These are phyloP conservation scores for Hyaloperonospora brassicae DNA, from an alignment of 352 stramenopile species.

Conservation along the genomic window DNA sequence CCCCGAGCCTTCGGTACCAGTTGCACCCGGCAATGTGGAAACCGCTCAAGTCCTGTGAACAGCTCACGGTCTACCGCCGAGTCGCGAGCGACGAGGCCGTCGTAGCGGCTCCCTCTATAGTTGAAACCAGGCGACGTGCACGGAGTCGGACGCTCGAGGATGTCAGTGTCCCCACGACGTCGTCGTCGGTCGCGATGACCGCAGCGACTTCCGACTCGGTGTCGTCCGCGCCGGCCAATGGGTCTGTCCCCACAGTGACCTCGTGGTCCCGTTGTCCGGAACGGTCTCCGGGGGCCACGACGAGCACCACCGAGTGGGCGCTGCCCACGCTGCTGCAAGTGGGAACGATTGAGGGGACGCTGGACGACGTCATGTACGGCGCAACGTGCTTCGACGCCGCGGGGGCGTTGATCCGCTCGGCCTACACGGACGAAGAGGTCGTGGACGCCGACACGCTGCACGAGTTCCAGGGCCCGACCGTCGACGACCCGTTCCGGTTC, in stretches of 20 bases:
- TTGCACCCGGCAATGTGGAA: conserved; percentile 36
- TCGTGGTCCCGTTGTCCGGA: background rate
- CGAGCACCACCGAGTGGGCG: conserved; percentile 12
- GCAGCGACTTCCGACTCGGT: conserved; percentile 12
- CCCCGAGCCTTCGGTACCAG: conserved; percentile 30
- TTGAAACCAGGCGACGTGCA: conserved; percentile 17
- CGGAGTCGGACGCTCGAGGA: conserved; percentile 26
- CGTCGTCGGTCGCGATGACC: too few species aligned
- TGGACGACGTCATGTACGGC: conserved; percentile 49
- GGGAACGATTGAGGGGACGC: conserved; percentile 34
- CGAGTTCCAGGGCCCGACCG: conserved; percentile 28
- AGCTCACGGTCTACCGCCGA: conserved; percentile 34
- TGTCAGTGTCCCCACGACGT: conserved; percentile 6
- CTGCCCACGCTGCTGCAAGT: conserved; percentile 34
- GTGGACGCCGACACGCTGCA: conserved; percentile 35
- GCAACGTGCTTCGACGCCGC: conserved; percentile 18
- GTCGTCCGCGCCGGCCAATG: conserved; percentile 14
- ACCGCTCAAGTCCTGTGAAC: conserved; percentile 34
- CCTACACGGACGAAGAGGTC: conserved; percentile 26
- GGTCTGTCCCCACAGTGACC: conserved; percentile 10
- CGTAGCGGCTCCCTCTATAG: conserved; percentile 7
- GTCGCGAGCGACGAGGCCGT: conserved; percentile 16
- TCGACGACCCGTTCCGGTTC: conserved; percentile 35
- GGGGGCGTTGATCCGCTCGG: conserved; percentile 26
- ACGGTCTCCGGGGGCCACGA: too few species aligned